phyloP scores from a whole-genome alignment of 768 basidiomycete genomes.

The Rhodotorula paludigena region DNA sequence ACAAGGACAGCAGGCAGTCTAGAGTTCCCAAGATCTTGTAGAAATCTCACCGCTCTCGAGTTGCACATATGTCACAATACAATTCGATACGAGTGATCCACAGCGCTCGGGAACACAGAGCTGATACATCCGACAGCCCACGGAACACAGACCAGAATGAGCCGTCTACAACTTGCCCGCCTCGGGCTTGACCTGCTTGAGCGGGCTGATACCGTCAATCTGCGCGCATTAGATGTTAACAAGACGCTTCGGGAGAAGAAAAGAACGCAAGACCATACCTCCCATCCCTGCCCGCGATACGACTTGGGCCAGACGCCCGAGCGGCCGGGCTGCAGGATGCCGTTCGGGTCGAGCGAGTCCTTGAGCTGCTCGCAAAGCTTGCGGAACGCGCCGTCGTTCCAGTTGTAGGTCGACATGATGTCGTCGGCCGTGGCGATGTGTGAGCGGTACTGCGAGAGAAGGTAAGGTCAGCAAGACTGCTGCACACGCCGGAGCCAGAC shows the following conservation, averaged over 20 bases:
- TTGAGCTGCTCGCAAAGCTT: slow-evolving; percentile 34
- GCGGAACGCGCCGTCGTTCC: slow-evolving; percentile 25
- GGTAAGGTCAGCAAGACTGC: neutral
- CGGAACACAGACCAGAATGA: neutral
- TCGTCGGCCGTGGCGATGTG: slow-evolving; percentile 29
- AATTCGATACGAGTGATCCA: too few species aligned
- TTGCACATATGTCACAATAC: too few species aligned
- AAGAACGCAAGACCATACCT: neutral
- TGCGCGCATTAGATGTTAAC: too few species aligned
- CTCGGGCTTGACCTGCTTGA: slow-evolving; percentile 5
- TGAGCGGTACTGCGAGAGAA: slow-evolving; percentile 18
- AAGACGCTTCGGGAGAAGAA: too few species aligned
- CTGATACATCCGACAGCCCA: neutral
- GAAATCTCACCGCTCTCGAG: too few species aligned
- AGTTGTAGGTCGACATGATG: slow-evolving; percentile 14
- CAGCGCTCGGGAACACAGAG: too few species aligned
- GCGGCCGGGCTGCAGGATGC: slow-evolving; percentile 36
- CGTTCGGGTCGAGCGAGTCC: slow-evolving; percentile 40
- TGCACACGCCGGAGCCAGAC: neutral
- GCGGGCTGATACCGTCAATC: slow-evolving; percentile 5
- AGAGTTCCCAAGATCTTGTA: too few species aligned
- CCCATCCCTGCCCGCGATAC: slow-evolving; percentile 18
- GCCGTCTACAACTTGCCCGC: slow-evolving; percentile 3
- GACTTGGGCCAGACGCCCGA: slow-evolving; percentile 12
- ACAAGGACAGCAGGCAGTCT: too few species aligned